A percentile compares a stretch with the other conserved stretches of the same genome.
phyloP scores from a whole-genome alignment of 495 filamentous ascomycete genomes.

The Penicillium argentinense region DNA sequence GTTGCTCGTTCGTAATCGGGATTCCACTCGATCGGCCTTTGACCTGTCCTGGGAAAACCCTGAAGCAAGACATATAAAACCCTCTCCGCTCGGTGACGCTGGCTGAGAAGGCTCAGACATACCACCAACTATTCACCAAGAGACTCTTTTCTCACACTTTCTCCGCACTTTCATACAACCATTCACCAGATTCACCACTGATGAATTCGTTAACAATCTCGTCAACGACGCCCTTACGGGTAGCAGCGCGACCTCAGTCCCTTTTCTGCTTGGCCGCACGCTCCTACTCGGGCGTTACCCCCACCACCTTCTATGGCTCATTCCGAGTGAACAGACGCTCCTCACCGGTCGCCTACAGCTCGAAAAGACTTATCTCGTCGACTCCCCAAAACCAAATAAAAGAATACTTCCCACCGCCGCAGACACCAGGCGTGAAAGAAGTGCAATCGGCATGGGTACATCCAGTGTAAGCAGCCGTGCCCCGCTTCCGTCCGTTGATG shows the following conservation, averaged over 20 bases:
- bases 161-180: neutral
- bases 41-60: neutral
- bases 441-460: constrained; percentile 40
- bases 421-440: constrained; percentile 35
- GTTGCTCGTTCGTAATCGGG: constrained; percentile 2
- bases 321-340: constrained; percentile 13
- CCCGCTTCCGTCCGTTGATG: neutral
- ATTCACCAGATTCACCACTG: neutral
- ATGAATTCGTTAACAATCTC: constrained; percentile 21
- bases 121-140: neutral
- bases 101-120: too few relatives aligned
- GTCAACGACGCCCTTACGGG: constrained; percentile 34
- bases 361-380: constrained; percentile 39
- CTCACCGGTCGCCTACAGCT: constrained; percentile 11
- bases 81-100: neutral
- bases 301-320: constrained; percentile 15
- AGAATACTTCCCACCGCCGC: constrained; percentile 41
- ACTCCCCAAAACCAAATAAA: constrained; percentile 35
- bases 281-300: constrained; percentile 25
- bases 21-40: constrained; percentile 3
- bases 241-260: constrained; percentile 25
- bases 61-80: neutral
- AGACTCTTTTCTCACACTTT: neutral
- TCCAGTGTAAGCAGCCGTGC: constrained; percentile 37
- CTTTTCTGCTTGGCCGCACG: constrained; percentile 28